Percentiles rank a stretch among this genome's conserved stretches.
phyloP scores from a whole-genome alignment of 306 rosid genomes.

The Prosopis cineraria region DNA sequence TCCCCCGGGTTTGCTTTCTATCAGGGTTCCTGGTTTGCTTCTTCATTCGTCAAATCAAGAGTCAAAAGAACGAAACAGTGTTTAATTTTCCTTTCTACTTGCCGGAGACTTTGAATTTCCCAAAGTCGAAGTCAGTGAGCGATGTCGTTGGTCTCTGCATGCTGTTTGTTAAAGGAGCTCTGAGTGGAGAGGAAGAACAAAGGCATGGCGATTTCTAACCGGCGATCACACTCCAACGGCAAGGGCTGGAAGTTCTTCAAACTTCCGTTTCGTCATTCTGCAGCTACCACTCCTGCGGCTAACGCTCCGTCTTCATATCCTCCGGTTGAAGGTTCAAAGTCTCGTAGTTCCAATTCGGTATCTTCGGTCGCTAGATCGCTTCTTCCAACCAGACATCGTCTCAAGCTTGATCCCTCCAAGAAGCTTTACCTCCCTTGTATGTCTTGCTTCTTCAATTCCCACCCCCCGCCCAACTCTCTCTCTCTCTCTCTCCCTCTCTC shows the following conservation, averaged over 20 bases:
- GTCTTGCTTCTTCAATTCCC: not conserved
- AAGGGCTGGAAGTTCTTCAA: constrained; percentile 88
- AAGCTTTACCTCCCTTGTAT: constrained; percentile 95
- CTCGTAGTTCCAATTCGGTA: constrained; percentile 61
- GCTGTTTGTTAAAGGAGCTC: too few relatives aligned
- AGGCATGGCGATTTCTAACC: constrained; percentile 70
- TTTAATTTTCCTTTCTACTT: too few relatives aligned
- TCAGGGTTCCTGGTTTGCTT: too few relatives aligned
- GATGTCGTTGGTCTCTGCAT: too few relatives aligned
- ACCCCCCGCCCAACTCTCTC: too few relatives aligned
- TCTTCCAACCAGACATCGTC: constrained; percentile 90
- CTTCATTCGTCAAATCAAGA: too few relatives aligned
- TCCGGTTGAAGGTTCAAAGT: constrained; percentile 52
- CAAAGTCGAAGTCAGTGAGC: too few relatives aligned
- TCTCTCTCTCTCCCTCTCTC: too few relatives aligned
- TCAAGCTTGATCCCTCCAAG: constrained; percentile 89
- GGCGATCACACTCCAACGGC: constrained; percentile 73
- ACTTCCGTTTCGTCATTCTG: constrained; percentile 62
- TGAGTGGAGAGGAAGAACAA: not conserved
- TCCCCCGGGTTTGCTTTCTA: too few relatives aligned
- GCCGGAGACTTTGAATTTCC: too few relatives aligned
- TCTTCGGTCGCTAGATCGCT: constrained; percentile 92
- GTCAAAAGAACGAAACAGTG: too few relatives aligned
- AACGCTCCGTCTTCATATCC: constrained; percentile 35
- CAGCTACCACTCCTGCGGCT: constrained; percentile 49